Base-by-base conservation (phyloP, 73 alveolate species). In the Symbiodinium natans region DNA sequence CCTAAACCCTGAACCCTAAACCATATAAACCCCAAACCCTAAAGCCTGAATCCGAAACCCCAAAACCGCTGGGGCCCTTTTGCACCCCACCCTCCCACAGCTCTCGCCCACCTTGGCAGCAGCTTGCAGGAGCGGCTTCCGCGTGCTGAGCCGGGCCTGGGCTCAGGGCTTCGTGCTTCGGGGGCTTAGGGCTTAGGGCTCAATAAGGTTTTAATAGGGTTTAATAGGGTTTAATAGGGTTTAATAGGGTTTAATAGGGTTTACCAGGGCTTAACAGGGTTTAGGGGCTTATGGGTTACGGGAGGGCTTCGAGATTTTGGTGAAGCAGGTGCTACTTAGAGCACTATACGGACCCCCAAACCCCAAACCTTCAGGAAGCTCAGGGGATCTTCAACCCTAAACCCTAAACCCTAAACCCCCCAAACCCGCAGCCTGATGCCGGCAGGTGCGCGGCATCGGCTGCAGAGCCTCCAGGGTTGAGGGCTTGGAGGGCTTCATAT, bases 371-470 rank as follows among this genome's bases (percentile, higher is more conserved):
- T 11, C 11, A 43, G 56, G 11, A n/a, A n/a, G n/a, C n/a, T n/a
- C n/a, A n/a, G n/a, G n/a, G n/a, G n/a, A n/a, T n/a, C n/a, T n/a
- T n/a, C n/a, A 43, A 56, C 74, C 74, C 33, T 56, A 15, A 56
- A 56, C 74, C 74, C 74, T 56, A 56, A 56, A 56, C 74, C 25
- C 74, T 19, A 15, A 56, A 56, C 27, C 27, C 10, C 29, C 34
- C 33, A 15, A 56, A 17, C 80, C 9, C 80, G 36, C n/a, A 21
- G 90, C 94, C 94, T 87, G 94, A 34, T 42, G n/a, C 29, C 94
- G 83, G 94, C 94, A 87, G 13, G 94, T 87, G 54, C 94, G 83
- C 11, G 94, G 94, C 94, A 87, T 87, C 0, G 84, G 41, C 73
- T 33, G 19, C 23, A 33, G 31, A 15, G 19, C 84, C 84, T 74